A percentile compares a stretch with the other conserved stretches of the same genome.
These are phyloP conservation scores for Claviceps quebecensis DNA, from an alignment of 2,329 filamentous ascomycete species.

Conservation along the genomic window DNA sequence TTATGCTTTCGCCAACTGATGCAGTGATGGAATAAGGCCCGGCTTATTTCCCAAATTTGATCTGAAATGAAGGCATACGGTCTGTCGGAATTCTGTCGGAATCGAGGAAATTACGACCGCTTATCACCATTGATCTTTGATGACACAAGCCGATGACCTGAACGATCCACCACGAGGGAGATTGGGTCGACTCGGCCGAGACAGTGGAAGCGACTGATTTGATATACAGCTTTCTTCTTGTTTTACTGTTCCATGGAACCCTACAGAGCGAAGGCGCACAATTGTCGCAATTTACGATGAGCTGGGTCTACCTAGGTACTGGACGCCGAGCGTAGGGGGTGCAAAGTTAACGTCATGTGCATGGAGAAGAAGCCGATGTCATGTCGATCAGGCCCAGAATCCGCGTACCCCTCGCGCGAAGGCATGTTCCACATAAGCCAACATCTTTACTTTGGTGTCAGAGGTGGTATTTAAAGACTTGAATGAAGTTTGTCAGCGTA, in stretches of 20 bases:
- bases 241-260: neutral
- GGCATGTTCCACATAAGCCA: too few relatives aligned
- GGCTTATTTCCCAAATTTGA: too few relatives aligned
- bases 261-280: neutral
- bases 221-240: neutral
- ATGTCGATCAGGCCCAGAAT: neutral
- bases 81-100: too few relatives aligned
- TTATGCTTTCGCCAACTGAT: neutral
- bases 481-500: neutral
- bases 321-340: neutral
- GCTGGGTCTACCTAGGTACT: neutral
- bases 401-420: too few relatives aligned
- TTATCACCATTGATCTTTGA: too few relatives aligned
- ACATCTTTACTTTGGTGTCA: neutral
- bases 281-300: neutral
- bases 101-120: too few relatives aligned
- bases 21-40: too few relatives aligned
- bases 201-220: neutral
- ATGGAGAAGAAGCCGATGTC: neutral
- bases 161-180: neutral
- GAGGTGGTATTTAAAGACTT: neutral
- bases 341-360: neutral
- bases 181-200: neutral
- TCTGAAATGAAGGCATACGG: too few relatives aligned
- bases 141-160: too few relatives aligned